phyloP scores from a whole-genome alignment of 1,139 yeast genomes.

The Kurtzmaniella quercitrusa region DNA sequence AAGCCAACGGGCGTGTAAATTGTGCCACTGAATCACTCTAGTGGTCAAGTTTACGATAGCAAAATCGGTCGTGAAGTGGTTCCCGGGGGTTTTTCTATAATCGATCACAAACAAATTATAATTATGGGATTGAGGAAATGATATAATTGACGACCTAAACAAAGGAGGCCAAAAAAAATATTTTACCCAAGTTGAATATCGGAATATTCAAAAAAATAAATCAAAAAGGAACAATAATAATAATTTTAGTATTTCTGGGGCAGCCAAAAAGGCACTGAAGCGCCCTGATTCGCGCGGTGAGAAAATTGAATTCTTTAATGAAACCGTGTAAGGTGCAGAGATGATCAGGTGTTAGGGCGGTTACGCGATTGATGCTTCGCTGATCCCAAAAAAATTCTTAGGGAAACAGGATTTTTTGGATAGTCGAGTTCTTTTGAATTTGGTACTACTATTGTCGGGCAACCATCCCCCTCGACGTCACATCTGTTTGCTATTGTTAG shows the following conservation, averaged over 20 bases:
- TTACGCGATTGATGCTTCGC: no score
- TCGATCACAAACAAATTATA: background rate
- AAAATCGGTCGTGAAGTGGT: background rate
- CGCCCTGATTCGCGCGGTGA: background rate
- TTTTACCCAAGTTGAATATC: background rate
- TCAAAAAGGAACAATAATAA: background rate
- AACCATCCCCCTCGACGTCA: no score
- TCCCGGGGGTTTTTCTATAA: background rate
- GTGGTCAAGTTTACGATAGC: no score
- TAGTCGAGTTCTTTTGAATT: no score
- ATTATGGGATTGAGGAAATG: background rate
- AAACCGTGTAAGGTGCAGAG: background rate
- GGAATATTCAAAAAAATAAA: background rate
- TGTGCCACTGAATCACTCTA: no score
- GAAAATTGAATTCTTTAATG: background rate
- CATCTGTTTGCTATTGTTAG: no score
- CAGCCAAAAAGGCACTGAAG: background rate
- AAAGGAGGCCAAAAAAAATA: background rate
- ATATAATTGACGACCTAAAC: conserved; percentile 1
- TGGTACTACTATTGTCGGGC: no score
- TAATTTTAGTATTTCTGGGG: background rate
- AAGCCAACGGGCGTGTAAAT: no score
- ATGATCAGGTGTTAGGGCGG: no score
- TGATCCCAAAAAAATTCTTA: no score
- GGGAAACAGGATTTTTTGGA: no score